phyloP scores from a whole-genome alignment of 2,329 filamentous ascomycete species.

The Claviceps quebecensis region DNA sequence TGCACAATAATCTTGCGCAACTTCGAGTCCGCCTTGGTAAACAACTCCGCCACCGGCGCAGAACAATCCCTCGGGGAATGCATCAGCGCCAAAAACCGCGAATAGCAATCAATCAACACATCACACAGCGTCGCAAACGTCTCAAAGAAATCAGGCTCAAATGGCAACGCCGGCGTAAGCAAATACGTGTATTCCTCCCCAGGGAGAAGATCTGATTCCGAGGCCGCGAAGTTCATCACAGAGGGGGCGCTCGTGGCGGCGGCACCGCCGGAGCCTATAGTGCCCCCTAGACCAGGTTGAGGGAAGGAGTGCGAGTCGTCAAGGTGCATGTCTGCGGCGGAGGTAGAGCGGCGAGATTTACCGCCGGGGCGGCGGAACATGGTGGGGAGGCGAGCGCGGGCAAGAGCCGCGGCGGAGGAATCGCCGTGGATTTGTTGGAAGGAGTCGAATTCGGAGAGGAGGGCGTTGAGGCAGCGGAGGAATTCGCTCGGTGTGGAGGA shows the following conservation, averaged over 20 bases:
- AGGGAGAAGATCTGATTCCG: conserved; percentile 52
- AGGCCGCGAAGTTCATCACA: conserved; percentile 43
- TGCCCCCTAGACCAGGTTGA: conserved; percentile 6
- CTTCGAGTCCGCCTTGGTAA: conserved; percentile 74
- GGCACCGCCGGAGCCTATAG: conserved; percentile 10
- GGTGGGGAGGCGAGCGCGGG: conserved; percentile 64
- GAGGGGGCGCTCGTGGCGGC: conserved; percentile 20
- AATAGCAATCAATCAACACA: conserved; percentile 85
- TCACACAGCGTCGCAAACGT: conserved; percentile 94
- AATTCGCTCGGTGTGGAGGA: conserved; percentile 70
- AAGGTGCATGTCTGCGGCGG: conserved; percentile 28
- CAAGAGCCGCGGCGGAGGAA: conserved; percentile 54
- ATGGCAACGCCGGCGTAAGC: conserved; percentile 81
- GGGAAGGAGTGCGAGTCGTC: conserved; percentile 17
- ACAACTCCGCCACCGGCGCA: conserved; percentile 62
- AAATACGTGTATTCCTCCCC: conserved; percentile 83
- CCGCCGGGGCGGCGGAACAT: conserved; percentile 60
- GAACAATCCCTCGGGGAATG: conserved; percentile 61
- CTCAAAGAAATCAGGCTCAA: conserved; percentile 94
- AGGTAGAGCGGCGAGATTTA: conserved; percentile 43
- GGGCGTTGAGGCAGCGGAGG: conserved; percentile 68
- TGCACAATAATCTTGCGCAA: conserved; percentile 82
- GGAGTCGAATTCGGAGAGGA: conserved; percentile 83
- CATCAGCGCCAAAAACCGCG: conserved; percentile 60
- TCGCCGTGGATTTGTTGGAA: conserved; percentile 81